A percentile compares a stretch with the other conserved stretches of the same genome.
Evolutionary conservation across 805 yeast species (phyloP).

Genomic region (Lipomyces spencermartinsiae): DNA sequence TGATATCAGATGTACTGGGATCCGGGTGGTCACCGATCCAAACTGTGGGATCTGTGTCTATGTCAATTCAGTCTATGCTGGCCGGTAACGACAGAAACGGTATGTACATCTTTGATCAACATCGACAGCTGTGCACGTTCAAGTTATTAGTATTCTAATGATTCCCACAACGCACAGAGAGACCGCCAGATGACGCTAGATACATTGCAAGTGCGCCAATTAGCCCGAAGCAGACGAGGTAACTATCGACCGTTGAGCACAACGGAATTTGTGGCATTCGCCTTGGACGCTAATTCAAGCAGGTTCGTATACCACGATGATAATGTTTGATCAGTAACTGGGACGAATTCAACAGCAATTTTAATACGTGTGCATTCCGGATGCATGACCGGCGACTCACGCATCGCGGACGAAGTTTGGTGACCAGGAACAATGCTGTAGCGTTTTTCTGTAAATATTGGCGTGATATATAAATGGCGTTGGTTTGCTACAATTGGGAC

Average conservation of each 20-base stretch:
- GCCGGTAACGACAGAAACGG: slow-evolving; percentile 53
- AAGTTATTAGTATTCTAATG: background rate
- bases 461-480: background rate
- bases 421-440: background rate
- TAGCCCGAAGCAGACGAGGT: slow-evolving; percentile 56
- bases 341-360: background rate
- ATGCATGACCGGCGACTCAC: background rate
- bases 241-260: slow-evolving; percentile 7
- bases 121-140: background rate
- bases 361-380: background rate
- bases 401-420: background rate
- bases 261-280: background rate
- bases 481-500: background rate
- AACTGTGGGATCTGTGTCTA: slow-evolving; percentile 46
- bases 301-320: slow-evolving; percentile 69
- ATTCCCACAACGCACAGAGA: slow-evolving; percentile 40
- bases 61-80: slow-evolving; percentile 72
- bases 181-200: slow-evolving; percentile 63
- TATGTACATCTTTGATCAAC: slow-evolving; percentile 7
- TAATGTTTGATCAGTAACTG: slow-evolving; percentile 36
- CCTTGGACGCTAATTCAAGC: slow-evolving; percentile 27
- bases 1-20: slow-evolving; percentile 56
- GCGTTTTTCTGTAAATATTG: background rate
- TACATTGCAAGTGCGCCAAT: slow-evolving; percentile 62
- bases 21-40: slow-evolving; percentile 73